Percentiles rank a stretch among this genome's conserved stretches.
Evolutionary conservation across 192 early-diverging fungal species (phyloP).

Genomic region (Coemansia sp.): DNA sequence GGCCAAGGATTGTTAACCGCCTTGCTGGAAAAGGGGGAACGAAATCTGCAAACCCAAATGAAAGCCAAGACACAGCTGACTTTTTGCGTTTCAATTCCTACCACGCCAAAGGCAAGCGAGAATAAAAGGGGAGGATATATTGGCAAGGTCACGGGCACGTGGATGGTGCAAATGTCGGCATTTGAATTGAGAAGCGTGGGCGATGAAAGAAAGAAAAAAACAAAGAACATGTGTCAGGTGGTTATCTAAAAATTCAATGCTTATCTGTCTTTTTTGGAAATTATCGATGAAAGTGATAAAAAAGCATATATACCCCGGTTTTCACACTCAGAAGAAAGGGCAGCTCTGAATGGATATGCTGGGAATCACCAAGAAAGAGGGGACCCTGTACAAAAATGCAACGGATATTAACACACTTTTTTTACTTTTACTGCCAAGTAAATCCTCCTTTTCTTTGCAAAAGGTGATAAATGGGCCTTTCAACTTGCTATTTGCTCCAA

Average conservation of each 20-base stretch:
- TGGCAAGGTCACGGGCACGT: slow-evolving; percentile 5
- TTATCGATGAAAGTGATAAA: neutral
- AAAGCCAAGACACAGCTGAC: neutral
- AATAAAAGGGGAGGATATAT: neutral
- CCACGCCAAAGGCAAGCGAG: neutral
- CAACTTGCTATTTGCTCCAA: neutral
- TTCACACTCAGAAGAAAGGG: neutral
- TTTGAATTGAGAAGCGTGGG: neutral
- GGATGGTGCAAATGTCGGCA: neutral
- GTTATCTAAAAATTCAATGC: too few relatives aligned
- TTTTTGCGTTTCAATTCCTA: neutral
- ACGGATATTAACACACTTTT: slow-evolving; percentile 1
- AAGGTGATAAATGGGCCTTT: too few relatives aligned
- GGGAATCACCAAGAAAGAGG: too few relatives aligned
- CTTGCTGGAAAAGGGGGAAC: too few relatives aligned
- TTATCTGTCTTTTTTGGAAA: neutral
- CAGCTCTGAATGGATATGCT: too few relatives aligned
- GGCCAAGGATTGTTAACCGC: too few relatives aligned
- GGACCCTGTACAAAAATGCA: neutral
- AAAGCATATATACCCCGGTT: neutral
- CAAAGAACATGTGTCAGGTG: neutral
- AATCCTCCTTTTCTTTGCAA: too few relatives aligned
- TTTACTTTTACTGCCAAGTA: neutral
- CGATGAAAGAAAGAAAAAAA: neutral
- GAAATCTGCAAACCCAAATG: too few relatives aligned